A percentile compares a stretch with the other conserved stretches of the same genome.
Evolutionary conservation across 2,329 filamentous ascomycete species (phyloP).

Genomic region (Fusarium oligoseptatum): DNA sequence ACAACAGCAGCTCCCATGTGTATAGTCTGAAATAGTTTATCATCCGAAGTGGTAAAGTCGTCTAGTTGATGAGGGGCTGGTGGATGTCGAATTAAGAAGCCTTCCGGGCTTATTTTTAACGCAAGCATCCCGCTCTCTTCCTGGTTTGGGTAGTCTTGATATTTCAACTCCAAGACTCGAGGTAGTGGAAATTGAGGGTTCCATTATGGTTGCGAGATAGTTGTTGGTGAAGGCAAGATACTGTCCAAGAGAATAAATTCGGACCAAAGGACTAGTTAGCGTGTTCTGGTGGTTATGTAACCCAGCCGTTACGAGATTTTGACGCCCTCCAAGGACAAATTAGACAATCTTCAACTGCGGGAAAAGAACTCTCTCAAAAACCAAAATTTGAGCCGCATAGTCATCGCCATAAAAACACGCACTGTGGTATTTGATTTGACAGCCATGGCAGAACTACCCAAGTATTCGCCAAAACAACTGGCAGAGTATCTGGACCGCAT

Average conservation of each 20-base stretch:
- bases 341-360: background rate
- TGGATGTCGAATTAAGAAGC: constrained; percentile 11
- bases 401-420: background rate
- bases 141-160: background rate
- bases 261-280: background rate
- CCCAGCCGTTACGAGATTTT: background rate
- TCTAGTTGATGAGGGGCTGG: constrained; percentile 5
- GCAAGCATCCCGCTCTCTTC: constrained; percentile 9
- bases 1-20: constrained; percentile 22
- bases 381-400: background rate
- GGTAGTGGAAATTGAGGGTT: background rate
- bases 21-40: constrained; percentile 16
- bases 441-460: background rate
- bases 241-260: background rate
- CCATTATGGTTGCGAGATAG: background rate
- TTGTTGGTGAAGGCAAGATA: too few relatives aligned
- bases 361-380: background rate
- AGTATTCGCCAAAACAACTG: background rate
- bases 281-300: background rate
- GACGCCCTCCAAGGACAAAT: background rate
- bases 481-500: background rate
- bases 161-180: constrained; percentile 42
- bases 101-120: background rate
- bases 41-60: background rate
- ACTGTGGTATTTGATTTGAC: background rate